A percentile compares a stretch with the other conserved stretches of the same genome.
Conservation (phyloP, 306 rosid genomes). For the Psophocarpus tetragonolobus region DNA sequence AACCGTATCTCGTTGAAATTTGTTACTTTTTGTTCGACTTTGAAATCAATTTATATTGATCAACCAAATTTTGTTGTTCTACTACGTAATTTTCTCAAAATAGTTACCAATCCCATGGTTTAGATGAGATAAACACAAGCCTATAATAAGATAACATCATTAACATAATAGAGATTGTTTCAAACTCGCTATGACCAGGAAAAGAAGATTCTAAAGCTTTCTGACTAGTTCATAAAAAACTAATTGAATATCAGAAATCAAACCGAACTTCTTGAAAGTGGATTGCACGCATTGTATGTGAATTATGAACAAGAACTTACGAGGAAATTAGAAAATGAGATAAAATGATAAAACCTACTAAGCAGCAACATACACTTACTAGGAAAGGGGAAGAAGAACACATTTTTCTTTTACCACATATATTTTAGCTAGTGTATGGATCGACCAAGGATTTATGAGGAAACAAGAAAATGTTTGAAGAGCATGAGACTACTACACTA, state of each 20-base stretch:
- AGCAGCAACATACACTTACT: not conserved
- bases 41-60: not conserved
- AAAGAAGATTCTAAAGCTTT: constrained; percentile 1
- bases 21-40: not conserved
- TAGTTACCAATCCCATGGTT: not conserved
- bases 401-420: not conserved
- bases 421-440: not conserved
- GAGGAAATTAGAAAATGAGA: not conserved
- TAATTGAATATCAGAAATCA: not conserved
- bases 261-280: not conserved
- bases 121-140: not conserved
- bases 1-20: constrained; percentile 19
- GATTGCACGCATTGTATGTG: not conserved
- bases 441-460: not conserved
- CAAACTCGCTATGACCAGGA: not conserved
- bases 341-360: not conserved
- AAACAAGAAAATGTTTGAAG: not conserved
- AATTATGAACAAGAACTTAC: no score
- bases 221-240: not conserved
- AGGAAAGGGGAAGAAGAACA: not conserved
- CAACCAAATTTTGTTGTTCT: not conserved
- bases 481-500: not conserved
- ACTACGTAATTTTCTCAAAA: not conserved
- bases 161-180: not conserved
- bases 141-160: not conserved